These are phyloP conservation scores for Boletus rubropictus DNA, from an alignment of 768 basidiomycete species.

Conservation along the genomic window DNA sequence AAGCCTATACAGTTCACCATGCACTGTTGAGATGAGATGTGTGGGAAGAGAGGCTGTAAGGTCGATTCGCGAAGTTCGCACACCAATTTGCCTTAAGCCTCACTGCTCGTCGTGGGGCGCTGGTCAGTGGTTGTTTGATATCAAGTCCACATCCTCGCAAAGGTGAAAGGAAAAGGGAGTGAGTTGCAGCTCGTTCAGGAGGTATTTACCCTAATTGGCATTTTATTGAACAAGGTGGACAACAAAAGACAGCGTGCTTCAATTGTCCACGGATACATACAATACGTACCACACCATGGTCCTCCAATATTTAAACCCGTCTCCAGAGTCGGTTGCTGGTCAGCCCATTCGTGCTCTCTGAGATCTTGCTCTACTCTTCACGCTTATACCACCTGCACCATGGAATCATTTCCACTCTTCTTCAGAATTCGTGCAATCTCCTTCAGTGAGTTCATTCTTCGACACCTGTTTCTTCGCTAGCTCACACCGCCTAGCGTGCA, in stretches of 20 bases:
- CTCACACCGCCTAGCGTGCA: constrained; percentile 33
- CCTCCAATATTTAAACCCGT: constrained; percentile 8
- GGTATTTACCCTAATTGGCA: constrained; percentile 6
- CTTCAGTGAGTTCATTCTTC: constrained; percentile 22
- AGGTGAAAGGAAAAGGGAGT: background rate
- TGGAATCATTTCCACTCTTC: constrained; percentile 30
- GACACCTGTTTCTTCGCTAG: background rate
- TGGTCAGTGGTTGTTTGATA: background rate
- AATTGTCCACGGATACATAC: constrained; percentile 17
- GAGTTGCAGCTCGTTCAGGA: constrained; percentile 6
- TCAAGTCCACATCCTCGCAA: background rate
- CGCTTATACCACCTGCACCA: constrained; percentile 1
- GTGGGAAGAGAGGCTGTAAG: background rate
- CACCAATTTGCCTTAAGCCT: background rate
- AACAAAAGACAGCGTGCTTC: constrained; percentile 12
- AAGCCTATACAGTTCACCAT: background rate
- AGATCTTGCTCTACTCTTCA: constrained; percentile 7
- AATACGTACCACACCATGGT: constrained; percentile 1
- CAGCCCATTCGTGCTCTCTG: constrained; percentile 15
- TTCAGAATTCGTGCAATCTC: constrained; percentile 26
- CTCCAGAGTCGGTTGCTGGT: constrained; percentile 20
- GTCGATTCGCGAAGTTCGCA: background rate
- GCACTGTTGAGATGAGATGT: background rate
- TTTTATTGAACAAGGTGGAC: background rate
- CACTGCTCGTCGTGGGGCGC: background rate